Evolutionary conservation across 371 early-diverging fungal species (phyloP).

Genomic region (Vairimorpha apis): DNA sequence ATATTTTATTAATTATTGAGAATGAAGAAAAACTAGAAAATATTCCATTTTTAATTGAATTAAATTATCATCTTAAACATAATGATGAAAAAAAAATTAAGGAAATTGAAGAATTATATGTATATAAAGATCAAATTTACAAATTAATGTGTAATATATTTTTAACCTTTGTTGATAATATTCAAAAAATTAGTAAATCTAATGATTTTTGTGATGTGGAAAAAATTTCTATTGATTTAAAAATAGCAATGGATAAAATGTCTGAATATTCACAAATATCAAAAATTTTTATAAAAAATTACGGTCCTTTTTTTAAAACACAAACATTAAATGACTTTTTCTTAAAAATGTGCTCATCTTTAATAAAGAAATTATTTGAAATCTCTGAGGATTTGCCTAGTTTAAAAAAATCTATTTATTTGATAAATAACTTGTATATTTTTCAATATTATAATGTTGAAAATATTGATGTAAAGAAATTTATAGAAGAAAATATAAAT

Average conservation of each 20-base stretch:
- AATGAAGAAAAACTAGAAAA: constrained; percentile 26
- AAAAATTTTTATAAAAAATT: constrained; percentile 32
- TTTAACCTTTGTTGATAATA: constrained; percentile 20
- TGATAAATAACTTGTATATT: constrained; percentile 42
- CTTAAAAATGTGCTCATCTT: constrained; percentile 13
- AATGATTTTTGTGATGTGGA: constrained; percentile 30
- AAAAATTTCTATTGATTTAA: constrained; percentile 1
- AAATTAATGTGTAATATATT: constrained; percentile 48
- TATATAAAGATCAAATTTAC: constrained; percentile 43
- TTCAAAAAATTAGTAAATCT: constrained; percentile 21
- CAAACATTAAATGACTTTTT: constrained; percentile 9
- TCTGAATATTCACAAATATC: constrained; percentile 12
- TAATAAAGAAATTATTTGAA: constrained; percentile 16
- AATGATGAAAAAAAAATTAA: constrained; percentile 14
- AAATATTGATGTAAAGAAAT: constrained; percentile 2
- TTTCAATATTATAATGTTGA: constrained; percentile 22
- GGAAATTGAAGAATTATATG: constrained; percentile 44
- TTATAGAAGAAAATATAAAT: constrained; percentile 16
- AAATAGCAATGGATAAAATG: constrained; percentile 22
- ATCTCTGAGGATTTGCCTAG: constrained; percentile 19
- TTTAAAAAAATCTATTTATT: constrained; percentile 36
- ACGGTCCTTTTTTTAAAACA: constrained; percentile 38
- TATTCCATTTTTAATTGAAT: constrained; percentile 27
- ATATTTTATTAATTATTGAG: constrained; percentile 39
- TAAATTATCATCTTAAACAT: constrained; percentile 30